These are phyloP conservation scores for Pyropia haitanensis DNA, from an alignment of 23 red algal genomes.

Conservation along the genomic window DNA sequence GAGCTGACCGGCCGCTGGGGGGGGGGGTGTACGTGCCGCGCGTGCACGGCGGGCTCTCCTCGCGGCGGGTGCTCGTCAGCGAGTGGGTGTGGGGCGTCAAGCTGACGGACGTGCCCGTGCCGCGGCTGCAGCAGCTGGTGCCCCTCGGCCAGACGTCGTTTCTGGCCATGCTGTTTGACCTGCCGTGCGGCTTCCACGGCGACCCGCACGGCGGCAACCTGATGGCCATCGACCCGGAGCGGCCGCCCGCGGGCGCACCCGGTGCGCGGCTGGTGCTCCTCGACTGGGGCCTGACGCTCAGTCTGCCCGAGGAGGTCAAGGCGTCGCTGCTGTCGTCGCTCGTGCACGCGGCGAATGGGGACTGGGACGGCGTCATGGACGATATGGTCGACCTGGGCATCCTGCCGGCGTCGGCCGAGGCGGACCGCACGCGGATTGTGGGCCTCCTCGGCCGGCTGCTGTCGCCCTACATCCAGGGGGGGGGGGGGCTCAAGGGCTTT, in stretches of 20 bases:
- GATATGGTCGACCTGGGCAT: slow-evolving; percentile 39
- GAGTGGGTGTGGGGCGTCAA: slow-evolving; percentile 60
- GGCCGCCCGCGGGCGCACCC: neutral
- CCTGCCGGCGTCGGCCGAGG: slow-evolving; percentile 6
- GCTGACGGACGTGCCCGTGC: slow-evolving; percentile 9
- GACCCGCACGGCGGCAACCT: slow-evolving; percentile 54
- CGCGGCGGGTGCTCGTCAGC: slow-evolving; percentile 27
- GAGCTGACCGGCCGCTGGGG: neutral
- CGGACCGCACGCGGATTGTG: slow-evolving; percentile 11
- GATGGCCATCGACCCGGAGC: neutral
- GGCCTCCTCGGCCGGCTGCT: slow-evolving; percentile 21
- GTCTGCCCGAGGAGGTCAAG: slow-evolving; percentile 11
- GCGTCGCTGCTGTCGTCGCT: slow-evolving; percentile 6
- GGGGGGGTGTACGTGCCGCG: slow-evolving; percentile 29
- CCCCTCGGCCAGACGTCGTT: slow-evolving; percentile 14
- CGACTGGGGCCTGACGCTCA: slow-evolving; percentile 26
- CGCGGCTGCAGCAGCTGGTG: slow-evolving; percentile 14
- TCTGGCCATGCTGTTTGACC: slow-evolving; percentile 28
- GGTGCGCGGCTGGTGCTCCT: neutral
- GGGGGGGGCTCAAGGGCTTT: slow-evolving; percentile 23
- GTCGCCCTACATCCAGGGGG: slow-evolving; percentile 20
- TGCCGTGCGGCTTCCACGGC: slow-evolving; percentile 28
- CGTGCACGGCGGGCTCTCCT: slow-evolving; percentile 15
- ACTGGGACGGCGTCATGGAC: slow-evolving; percentile 29
- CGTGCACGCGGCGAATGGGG: slow-evolving; percentile 45